Evolutionary conservation across 257 asterid genomes (phyloP).

Genomic region (Penstemon newberryi): DNA sequence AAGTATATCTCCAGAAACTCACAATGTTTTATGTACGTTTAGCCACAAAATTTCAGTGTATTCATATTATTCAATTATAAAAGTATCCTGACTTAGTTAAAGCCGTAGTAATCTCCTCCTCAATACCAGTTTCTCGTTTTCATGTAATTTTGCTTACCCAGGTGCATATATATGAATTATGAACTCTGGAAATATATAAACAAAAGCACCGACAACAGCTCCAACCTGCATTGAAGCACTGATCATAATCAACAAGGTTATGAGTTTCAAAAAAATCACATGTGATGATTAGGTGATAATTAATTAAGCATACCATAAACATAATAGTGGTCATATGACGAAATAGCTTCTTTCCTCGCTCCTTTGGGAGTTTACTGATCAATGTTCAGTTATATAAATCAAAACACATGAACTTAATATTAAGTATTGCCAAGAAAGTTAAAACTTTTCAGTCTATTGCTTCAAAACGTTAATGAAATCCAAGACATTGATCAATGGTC

Average conservation of each 20-base stretch:
- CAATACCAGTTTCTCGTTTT: slow-evolving; percentile 10
- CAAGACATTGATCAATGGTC: background rate
- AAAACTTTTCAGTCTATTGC: too few species aligned
- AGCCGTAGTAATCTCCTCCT: slow-evolving; percentile 7
- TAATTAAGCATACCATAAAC: slow-evolving; percentile 41
- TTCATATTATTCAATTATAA: background rate
- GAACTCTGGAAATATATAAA: slow-evolving; percentile 42
- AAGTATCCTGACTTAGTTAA: slow-evolving; percentile 18
- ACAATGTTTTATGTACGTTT: background rate
- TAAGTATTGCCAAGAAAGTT: background rate
- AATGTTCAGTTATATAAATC: slow-evolving; percentile 24
- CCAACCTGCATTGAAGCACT: slow-evolving; percentile 41
- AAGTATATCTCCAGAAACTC: background rate
- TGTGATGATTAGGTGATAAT: background rate
- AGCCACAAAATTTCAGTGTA: too few species aligned
- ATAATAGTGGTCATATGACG: slow-evolving; percentile 39
- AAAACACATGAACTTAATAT: slow-evolving; percentile 5
- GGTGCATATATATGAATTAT: slow-evolving; percentile 46
- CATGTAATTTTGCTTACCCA: slow-evolving; percentile 36
- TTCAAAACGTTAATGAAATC: background rate
- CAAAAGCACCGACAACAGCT: slow-evolving; percentile 38
- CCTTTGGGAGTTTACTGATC: slow-evolving; percentile 47
- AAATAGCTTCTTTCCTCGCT: slow-evolving; percentile 43
- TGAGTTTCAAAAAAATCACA: slow-evolving; percentile 8
- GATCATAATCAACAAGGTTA: background rate